phyloP scores from a whole-genome alignment of 148 eudicot species.

The Nyssa sinensis region DNA sequence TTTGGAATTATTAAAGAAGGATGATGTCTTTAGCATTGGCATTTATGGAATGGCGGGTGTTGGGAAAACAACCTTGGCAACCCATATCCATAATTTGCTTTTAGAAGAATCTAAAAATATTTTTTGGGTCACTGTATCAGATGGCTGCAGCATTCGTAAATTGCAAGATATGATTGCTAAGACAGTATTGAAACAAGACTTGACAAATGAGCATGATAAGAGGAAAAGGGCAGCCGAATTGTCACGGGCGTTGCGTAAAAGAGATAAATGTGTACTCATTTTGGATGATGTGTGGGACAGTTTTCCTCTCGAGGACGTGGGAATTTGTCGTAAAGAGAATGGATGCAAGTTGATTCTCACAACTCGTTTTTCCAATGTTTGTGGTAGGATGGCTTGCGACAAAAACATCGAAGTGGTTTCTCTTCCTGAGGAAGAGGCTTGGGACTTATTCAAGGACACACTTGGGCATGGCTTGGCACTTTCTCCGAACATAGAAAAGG shows the following conservation, averaged over 20 bases:
- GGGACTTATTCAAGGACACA: constrained; percentile 2
- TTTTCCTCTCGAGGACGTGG: constrained; percentile 7
- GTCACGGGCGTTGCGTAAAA: background rate
- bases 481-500: background rate
- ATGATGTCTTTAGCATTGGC: too few relatives aligned
- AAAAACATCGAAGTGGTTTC: background rate
- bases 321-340: constrained; percentile 2
- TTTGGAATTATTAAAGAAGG: background rate
- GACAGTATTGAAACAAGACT: background rate
- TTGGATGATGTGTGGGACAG: constrained; percentile 17
- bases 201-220: background rate
- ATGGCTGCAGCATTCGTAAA: background rate
- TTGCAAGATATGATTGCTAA: constrained; percentile 5
- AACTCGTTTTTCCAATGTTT: constrained; percentile 3
- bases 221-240: background rate
- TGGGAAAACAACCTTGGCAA: background rate
- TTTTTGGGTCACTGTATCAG: constrained; percentile 5
- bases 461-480: too few relatives aligned
- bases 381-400: constrained; percentile 1
- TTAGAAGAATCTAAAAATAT: background rate
- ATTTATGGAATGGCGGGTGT: background rate
- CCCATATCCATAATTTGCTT: background rate
- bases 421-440: constrained; percentile 13
- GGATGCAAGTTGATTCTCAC: constrained; percentile 8
- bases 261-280: constrained; percentile 9